Percentiles rank a stretch among this genome's conserved stretches.
Conservation (phyloP, 305 asterid species). For the Plantago lanceolata region DNA sequence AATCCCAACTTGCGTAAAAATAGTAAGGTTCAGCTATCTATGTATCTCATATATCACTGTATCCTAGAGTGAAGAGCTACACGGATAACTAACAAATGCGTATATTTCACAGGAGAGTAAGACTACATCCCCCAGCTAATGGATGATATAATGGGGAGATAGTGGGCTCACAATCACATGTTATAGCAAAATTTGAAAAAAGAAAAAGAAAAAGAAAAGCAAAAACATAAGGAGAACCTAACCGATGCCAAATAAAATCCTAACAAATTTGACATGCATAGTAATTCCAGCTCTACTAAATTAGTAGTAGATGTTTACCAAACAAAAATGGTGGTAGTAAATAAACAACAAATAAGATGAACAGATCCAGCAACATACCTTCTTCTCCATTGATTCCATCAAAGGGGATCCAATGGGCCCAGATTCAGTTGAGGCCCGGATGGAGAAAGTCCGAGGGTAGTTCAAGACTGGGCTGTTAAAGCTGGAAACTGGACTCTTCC, state of each 20-base stretch:
- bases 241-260: neutral
- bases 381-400: constrained; percentile 76
- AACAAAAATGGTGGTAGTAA: neutral
- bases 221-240: neutral
- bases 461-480: constrained; percentile 25
- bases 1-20: too few species aligned
- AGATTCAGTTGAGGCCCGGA: constrained; percentile 41
- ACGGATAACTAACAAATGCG: neutral
- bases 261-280: too few species aligned
- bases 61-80: neutral
- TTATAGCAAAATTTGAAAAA: too few species aligned
- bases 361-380: constrained; percentile 38
- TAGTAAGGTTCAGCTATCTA: neutral
- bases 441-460: constrained; percentile 43
- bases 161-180: too few species aligned
- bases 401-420: constrained; percentile 48
- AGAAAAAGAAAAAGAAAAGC: too few species aligned
- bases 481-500: constrained; percentile 24
- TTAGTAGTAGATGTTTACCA: too few species aligned
- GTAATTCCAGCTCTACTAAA: too few species aligned
- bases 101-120: neutral
- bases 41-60: neutral
- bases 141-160: too few species aligned
- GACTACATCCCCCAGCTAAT: too few species aligned
- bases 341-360: neutral